Evolutionary conservation across 2,329 filamentous ascomycete species (phyloP), one percentile per base, ranked within the genome.

Genomic region (Alternaria panax): DNA sequence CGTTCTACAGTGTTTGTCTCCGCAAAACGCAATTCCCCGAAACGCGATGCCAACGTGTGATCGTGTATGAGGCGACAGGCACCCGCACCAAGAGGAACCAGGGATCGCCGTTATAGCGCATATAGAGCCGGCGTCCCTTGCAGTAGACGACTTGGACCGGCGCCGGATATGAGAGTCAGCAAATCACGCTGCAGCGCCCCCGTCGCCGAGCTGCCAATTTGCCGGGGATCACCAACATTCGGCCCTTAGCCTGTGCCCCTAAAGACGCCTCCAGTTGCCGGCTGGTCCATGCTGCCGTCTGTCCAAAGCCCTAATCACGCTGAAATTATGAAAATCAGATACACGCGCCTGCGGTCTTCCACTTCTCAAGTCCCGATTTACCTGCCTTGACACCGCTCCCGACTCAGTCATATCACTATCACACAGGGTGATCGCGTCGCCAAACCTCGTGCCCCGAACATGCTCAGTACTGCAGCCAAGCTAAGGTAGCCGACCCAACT

Each of bases 221-320:
- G 54, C 60, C 51, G 60, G 54, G 36, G 51, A 47, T 34, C 51
- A 55, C n/a, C 32, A 38, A 46, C 41, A 43, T 38, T 54, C 51
- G 57, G 57, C 59, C 56, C 56, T 57, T 66, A 55, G 59, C 55
- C 28, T 50, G 36, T 55, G 34, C 68, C 67, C 66, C 64, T 65
- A 68, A 64, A 59, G 50, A 40, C 36, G 66, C 59, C 60, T 47
- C 56, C 54, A 52, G 25, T 27, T 46, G 53, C 47, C 57, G 38
- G 54, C 54, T 59, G 63, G 65, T 46, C 64, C 45, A 61, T 69
- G 65, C 68, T 58, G 54, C 54, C 65, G 59, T 55, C 60, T 50
- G 59, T 64, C 61, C 38, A 68, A 50, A 65, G 60, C 34, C 48
- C 64, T 56, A 66, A 65, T 60, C 64, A 66, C 60, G 63, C 58